Evolutionary conservation across 2,329 filamentous ascomycete genomes (phyloP), one percentile per base, ranked within the genome.

Genomic region (Tolypocladium ovalisporum): DNA sequence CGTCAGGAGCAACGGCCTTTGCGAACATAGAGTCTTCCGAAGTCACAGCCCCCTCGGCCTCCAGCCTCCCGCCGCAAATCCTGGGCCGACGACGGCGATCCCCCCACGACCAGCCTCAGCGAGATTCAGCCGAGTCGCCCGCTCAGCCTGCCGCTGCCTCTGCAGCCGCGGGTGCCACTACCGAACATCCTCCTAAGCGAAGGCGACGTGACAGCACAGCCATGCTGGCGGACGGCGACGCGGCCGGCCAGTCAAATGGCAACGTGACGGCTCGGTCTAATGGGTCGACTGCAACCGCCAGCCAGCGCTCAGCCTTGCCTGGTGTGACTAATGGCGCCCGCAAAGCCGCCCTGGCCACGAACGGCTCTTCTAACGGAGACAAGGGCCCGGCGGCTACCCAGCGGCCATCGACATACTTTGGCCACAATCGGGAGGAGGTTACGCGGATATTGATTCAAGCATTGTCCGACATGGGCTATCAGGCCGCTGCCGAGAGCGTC

Each of bases 381-480:
- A 68, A 66, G 58, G 60, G 57, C 54, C 58, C 54, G 29, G 44
- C 59, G 19, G 53, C 57, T 15, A 55, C 56, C 24, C 59, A 60
- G 36, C 62, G 59, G 15, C 61, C 66, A 2, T 54, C 64, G 51
- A 72, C 70, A 34, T 97, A 95, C 70, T 87, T 85, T 67, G 92
- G 91, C 22, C 93, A 97, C 68, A 84, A 94, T 68, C 84, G 90
- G 68, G 91, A 96, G 76, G 93, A 99, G 75, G 87, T 97, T 51
- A 96, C 93, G 6, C 81, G 94, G 56, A 88, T 97, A 62, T 74
- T 99, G 65, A 94, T 99, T 66, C 94, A 99, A 72, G 89, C 91
- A 39, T 75, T 99, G 62, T 83, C 85, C 29, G 93, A 97, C 70
- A 80, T 99, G 75, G 94, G 94, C 2, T 97, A 97, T 68, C 79